Base-by-base conservation (phyloP, 768 basidiomycete species). In the Lentinula sp. region DNA sequence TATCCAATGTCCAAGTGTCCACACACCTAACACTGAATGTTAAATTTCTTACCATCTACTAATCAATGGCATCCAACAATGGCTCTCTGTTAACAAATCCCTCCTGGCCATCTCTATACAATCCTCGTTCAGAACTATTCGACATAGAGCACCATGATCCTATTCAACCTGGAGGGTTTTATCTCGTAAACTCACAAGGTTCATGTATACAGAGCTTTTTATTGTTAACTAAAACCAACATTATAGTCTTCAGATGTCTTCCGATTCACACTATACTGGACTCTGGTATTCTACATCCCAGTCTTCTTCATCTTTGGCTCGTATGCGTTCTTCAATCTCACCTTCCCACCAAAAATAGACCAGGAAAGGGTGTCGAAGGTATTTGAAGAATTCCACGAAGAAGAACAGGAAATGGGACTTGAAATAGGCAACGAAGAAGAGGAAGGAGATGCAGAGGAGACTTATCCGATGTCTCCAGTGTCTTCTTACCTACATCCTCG, bases 231-330 rank as follows among this genome's bases (percentile, higher is more conserved):
- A 18, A 51, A 42, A 45, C 55, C 43, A 16, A 18, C 31, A 43
- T 3, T 18, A 28, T 28, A 28, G 13, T n/a, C 54, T 55, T 54
- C 59, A 83, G 81, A 84, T 62, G 68, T 82, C 28, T 82, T 84
- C 67, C 75, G 75, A 39, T 82, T 82, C 69, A 82, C 80, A 28
- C 68, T 84, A 16, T 82, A 78, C 61, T 84, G 82, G 81, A 80
- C 74, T 16, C 71, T 82, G 11, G 69, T 79, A 40, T 79, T 81
- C 58, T 82, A 82, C 68, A 77, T 75, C 0, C 82, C 80, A 35
- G 65, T 79, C n/a, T 82, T 82, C 64, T 62, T 81, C 50, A 48
- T 77, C 43, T 82, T 80, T 61, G 82, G 81, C 6, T 61, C 66
- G 7, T 82, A 81, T 61, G 80, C 81, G 11, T 82, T 82, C 63